A percentile compares a stretch with the other conserved stretches of the same genome.
phyloP scores from a whole-genome alignment of 2,329 filamentous ascomycete genomes.

The Aspergillus calidoustus region DNA sequence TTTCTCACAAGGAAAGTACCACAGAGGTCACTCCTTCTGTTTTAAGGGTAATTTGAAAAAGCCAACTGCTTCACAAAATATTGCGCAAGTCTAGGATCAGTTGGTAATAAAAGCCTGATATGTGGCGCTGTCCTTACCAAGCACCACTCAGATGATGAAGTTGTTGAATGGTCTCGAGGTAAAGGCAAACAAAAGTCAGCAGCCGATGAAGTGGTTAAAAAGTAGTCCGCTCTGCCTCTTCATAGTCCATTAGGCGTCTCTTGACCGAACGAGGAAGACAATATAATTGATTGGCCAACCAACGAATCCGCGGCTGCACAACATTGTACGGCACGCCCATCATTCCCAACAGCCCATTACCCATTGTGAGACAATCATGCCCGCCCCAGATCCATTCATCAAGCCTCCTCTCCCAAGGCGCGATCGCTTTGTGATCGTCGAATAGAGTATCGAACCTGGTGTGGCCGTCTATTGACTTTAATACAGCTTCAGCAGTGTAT shows the following conservation, averaged over 20 bases:
- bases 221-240: neutral
- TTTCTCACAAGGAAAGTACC: neutral
- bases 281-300: neutral
- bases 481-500: neutral
- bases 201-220: neutral
- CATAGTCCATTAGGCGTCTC: neutral
- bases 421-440: neutral
- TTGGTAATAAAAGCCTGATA: too few relatives aligned
- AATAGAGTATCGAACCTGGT: neutral
- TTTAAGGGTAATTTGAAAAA: neutral
- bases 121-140: neutral
- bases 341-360: neutral
- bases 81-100: too few relatives aligned
- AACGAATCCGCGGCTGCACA: neutral
- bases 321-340: neutral
- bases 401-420: neutral
- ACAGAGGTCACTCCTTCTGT: neutral
- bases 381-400: neutral
- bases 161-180: neutral
- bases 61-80: too few relatives aligned
- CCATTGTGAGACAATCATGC: neutral
- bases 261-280: neutral
- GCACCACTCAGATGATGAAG: neutral
- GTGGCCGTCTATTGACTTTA: neutral
- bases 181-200: neutral